Evolutionary conservation across 2,329 filamentous ascomycete genomes (phyloP), one percentile per base, ranked within the genome.

Genomic region (Paecilomyces formosus): DNA sequence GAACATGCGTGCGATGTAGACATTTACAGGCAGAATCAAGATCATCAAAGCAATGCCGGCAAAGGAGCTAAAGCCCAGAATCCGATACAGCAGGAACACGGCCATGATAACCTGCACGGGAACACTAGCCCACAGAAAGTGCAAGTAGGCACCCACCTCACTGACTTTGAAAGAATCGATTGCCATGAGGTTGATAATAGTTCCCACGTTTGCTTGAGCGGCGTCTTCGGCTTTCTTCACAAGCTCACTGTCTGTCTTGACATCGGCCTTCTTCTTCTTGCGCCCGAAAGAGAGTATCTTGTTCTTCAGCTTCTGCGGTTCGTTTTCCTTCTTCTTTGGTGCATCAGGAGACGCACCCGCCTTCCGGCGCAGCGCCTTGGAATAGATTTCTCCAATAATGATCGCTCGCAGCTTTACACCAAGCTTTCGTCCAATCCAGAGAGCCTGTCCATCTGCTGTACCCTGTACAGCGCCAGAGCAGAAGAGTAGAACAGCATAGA

Each of bases 101-200:
- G 92, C 90, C 53, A 97, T 84, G 53, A 89, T 77, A 45, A 99
- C 83, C 75, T 97, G 92, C 0, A 94, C 89, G 0, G 94, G 94
- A 1, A 93, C 92, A 61, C 89, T 87, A 0, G 92, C 93, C 80
- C 93, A 89, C n/a, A 99, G 80, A 74, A 96, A 99, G 75, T 99
- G 94, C 31, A 99, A 79, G 72, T 99, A 99, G 0, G 93, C 89
- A 39, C 91, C 94, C 60, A 96, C 88, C 71, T 99, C 94, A 62
- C 90, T 89, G 57, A 99, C 91, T 77, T 99, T 99, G 85, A 97
- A 97, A 54, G 93, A 97, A 78, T 99, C 95, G 49, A 99, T 95
- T 11, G 94, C 95, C 94, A 99, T 99, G 64, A 99, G 81, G 74
- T 97, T 99, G 79, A 99, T 99, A 68, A 99, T 97, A n/a, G 94